Conservation (phyloP, 371 early-diverging fungal species). For the Mortierella sp. region DNA sequence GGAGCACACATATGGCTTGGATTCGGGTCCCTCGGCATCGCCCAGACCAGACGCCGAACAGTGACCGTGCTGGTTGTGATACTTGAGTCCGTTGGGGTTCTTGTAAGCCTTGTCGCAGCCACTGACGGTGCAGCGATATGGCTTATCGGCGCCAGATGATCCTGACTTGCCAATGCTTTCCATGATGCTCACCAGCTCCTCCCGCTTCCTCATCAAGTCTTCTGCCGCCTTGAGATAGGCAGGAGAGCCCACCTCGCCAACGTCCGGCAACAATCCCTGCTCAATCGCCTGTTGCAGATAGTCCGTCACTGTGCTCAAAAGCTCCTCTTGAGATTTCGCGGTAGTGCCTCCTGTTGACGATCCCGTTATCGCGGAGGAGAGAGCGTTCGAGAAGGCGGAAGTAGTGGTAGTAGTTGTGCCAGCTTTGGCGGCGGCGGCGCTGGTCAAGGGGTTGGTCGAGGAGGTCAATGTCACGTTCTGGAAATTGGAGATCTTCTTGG, state of each 20-base stretch:
- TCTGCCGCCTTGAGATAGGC: conserved; percentile 41
- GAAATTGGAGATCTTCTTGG: conserved; percentile 49
- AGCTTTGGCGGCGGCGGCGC: conserved; percentile 9
- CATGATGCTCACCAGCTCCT: conserved; percentile 50
- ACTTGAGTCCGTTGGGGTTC: conserved; percentile 98
- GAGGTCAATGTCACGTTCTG: conserved; percentile 32
- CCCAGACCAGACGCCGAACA: conserved; percentile 67
- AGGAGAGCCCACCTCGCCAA: conserved; percentile 43
- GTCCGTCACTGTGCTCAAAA: conserved; percentile 46
- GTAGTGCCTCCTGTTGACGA: background rate
- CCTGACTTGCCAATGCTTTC: conserved; percentile 46
- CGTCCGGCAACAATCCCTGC: conserved; percentile 45
- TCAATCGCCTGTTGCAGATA: conserved; percentile 52
- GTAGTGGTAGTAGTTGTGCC: background rate
- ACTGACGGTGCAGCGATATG: conserved; percentile 83
- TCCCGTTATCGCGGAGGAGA: conserved; percentile 6
- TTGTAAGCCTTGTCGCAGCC: conserved; percentile 97
- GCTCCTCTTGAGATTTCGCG: conserved; percentile 35
- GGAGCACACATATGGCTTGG: conserved; percentile 92
- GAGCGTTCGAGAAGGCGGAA: background rate
- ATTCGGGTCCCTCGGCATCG: conserved; percentile 58
- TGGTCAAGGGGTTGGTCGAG: conserved; percentile 9
- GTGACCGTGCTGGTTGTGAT: conserved; percentile 92
- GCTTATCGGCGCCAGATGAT: conserved; percentile 70
- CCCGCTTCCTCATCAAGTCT: conserved; percentile 47